Evolutionary conservation across 306 rosid species (phyloP).

Genomic region (Betula pendula): DNA sequence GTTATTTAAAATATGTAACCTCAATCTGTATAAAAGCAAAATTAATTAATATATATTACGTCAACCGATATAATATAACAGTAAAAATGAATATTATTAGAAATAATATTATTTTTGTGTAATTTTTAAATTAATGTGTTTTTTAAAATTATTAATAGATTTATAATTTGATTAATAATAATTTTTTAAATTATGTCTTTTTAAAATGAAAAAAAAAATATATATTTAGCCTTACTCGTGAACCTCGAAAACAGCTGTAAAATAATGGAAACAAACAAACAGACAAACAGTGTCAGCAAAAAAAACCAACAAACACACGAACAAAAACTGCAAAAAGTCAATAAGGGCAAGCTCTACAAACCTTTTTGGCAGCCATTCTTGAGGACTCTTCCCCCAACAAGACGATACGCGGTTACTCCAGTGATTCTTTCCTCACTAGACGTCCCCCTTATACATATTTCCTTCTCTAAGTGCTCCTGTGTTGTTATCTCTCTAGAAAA

Average conservation of each 20-base stretch:
- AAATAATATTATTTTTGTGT: too few species aligned
- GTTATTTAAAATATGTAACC: too few species aligned
- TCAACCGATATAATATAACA: too few species aligned
- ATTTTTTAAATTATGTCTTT: too few species aligned
- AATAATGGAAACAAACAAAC: conserved; percentile 31
- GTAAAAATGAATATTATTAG: too few species aligned
- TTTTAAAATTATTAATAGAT: too few species aligned
- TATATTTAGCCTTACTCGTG: too few species aligned
- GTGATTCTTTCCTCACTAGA: background rate
- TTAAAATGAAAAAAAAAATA: too few species aligned
- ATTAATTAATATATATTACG: too few species aligned
- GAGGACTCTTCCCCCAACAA: background rate
- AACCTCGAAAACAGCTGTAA: conserved; percentile 55
- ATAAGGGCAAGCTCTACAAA: conserved; percentile 56
- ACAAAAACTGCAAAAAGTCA: conserved; percentile 58
- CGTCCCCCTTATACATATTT: conserved; percentile 4
- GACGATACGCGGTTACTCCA: conserved; percentile 27
- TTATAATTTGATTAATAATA: too few species aligned
- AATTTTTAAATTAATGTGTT: too few species aligned
- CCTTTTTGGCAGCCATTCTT: conserved; percentile 43
- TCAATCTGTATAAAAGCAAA: too few species aligned
- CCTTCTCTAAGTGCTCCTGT: background rate
- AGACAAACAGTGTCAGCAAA: conserved; percentile 34
- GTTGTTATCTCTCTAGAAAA: conserved; percentile 1
- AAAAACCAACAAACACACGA: conserved; percentile 23